Evolutionary conservation across 495 filamentous ascomycete genomes (phyloP).

Genomic region (Barbatosphaeria neglecta): DNA sequence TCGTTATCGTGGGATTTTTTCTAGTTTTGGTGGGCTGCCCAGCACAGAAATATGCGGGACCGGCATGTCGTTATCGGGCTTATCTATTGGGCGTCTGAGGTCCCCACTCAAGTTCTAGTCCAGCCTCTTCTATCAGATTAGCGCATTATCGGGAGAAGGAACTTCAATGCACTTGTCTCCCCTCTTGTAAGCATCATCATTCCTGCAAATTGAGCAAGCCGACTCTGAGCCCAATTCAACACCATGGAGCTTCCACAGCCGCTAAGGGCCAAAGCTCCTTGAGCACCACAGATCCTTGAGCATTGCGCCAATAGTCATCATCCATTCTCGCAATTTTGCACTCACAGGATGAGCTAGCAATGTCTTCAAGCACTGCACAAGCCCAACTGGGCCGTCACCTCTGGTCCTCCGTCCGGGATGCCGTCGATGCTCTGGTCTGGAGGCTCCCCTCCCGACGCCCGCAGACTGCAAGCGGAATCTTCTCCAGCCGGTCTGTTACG

Average conservation of each 20-base stretch:
- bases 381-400: conserved; percentile 33
- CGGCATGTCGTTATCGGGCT: conserved; percentile 4
- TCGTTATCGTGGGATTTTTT: neutral
- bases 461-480: conserved; percentile 6
- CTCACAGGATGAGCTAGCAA: conserved; percentile 19
- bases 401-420: conserved; percentile 32
- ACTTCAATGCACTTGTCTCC: neutral
- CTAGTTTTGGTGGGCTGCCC: neutral
- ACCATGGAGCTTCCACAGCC: neutral
- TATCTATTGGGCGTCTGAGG: conserved; percentile 21
- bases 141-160: neutral
- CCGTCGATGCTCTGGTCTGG: conserved; percentile 20
- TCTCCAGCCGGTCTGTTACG: conserved; percentile 4
- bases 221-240: neutral
- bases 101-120: neutral
- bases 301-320: neutral
- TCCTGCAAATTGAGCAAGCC: neutral
- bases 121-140: neutral
- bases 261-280: no score
- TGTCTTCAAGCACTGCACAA: conserved; percentile 26
- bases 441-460: conserved; percentile 18
- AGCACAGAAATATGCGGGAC: neutral
- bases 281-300: no score
- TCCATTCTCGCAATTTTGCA: neutral
- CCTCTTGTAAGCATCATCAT: neutral